Base-by-base conservation (phyloP, 805 yeast species). In the Torulaspora microellipsoides region DNA sequence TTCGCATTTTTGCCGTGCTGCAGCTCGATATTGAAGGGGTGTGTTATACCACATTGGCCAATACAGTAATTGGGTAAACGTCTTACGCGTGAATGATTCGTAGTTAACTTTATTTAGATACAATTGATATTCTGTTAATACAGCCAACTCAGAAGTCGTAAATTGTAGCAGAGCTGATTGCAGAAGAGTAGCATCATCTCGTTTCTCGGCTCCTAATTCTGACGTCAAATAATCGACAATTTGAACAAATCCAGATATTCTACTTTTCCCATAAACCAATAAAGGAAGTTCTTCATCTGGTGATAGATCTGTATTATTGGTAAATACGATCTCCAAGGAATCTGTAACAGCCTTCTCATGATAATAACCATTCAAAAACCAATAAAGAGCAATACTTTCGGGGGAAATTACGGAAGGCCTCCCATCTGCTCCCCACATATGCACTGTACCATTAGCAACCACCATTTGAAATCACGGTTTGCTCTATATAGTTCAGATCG, bases 41-140 rank as follows among this genome's bases (percentile, higher is more conserved):
- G 82, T 78, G 47, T 76, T 77, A 58, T 83, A 83, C 75, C 83
- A 85, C 76, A 82, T 73, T 8, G 90, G 91, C 65, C 83, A 84
- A 6, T 85, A 83, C 14, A 83, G 61, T 43, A 77, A 72, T 3
- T 66, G 52, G 34, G 70, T 66, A 56, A 81, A 81, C 13, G 74
- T 53, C 15, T 74, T 73, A 47, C 86, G 69, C 3, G 88, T 76
- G 52, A 72, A 80, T 10, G 67, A 59, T 46, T 78, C 83, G 60
- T 82, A 84, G 58, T 84, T 83, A 13, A 60, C 64, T 23, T 72
- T 69, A 53, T 80, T 76, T 36, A 81, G 62, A 51, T 75, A 82
- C 29, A 80, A 60, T 39, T 78, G 77, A 57, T 81, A 83, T 43
- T 73, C 73, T 30, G 81, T 76, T 33, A 81, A 64, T n/a, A 64